Conservation (phyloP, 208 protist species). For the Leishmania tarentolae region DNA sequence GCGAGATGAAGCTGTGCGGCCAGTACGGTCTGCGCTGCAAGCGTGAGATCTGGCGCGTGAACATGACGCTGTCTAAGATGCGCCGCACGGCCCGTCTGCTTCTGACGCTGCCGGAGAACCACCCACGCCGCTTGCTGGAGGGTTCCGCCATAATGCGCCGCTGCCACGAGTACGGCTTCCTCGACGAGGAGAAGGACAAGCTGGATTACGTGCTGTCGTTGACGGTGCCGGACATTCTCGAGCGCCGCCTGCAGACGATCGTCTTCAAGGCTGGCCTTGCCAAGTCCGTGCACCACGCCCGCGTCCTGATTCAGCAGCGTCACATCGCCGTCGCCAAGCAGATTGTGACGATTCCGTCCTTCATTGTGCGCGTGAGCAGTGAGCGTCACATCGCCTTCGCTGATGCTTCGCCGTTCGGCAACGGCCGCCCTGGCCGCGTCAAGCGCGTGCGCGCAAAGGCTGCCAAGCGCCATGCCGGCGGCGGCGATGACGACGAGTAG, state of each 20-base stretch:
- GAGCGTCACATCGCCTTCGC: conserved; percentile 99
- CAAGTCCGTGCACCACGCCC: conserved; percentile 99
- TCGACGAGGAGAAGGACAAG: conserved; percentile 98
- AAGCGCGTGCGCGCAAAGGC: conserved; percentile 92
- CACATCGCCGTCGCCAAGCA: conserved; percentile 99
- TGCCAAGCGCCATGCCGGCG: conserved; percentile 68
- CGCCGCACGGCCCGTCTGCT: conserved; percentile 98
- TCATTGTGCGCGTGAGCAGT: conserved; percentile 98
- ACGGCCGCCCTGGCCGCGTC: conserved; percentile 96
- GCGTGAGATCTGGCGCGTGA: conserved; percentile 99
- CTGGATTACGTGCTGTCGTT: conserved; percentile 99
- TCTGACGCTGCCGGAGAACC: conserved; percentile 99
- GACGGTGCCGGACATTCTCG: conserved; percentile 99
- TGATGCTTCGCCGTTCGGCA: conserved; percentile 95
- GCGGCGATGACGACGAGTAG: conserved; percentile 64
- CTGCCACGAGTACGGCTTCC: conserved; percentile 95
- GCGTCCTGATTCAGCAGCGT: conserved; percentile 98
- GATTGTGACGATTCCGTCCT: conserved; percentile 99
- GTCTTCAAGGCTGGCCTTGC: conserved; percentile 98
- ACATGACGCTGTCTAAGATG: conserved; percentile 99
- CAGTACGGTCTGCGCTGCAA: conserved; percentile 99
- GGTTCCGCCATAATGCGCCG: conserved; percentile 99
- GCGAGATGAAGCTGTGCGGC: conserved; percentile 99
- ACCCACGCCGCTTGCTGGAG: conserved; percentile 97
- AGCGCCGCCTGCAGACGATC: conserved; percentile 99